phyloP scores from a whole-genome alignment of 495 filamentous ascomycete genomes.

The Tuber indicum region DNA sequence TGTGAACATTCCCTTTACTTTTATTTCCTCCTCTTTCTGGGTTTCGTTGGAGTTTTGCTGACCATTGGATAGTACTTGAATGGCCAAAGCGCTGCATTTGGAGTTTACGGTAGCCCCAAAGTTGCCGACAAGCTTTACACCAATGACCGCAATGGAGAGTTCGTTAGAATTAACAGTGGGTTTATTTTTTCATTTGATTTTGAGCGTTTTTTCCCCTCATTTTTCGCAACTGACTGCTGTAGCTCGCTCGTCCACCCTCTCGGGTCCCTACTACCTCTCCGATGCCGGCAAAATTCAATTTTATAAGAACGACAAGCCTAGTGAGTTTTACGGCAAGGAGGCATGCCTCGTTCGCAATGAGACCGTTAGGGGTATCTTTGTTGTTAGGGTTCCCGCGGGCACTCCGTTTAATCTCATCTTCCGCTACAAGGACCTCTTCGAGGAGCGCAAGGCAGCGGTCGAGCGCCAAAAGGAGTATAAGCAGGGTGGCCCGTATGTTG shows the following conservation, averaged over 20 bases:
- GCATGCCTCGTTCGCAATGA: constrained; percentile 36
- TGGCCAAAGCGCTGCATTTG: not conserved
- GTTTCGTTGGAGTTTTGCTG: not conserved
- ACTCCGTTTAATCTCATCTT: constrained; percentile 9
- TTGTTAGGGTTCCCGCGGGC: constrained; percentile 24
- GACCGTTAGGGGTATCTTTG: constrained; percentile 18
- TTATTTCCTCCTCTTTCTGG: not conserved
- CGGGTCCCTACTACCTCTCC: constrained; percentile 14
- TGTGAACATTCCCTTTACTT: not conserved
- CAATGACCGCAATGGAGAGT: not conserved
- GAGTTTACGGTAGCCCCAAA: not conserved
- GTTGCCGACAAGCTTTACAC: not conserved
- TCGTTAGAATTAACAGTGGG: constrained; percentile 19
- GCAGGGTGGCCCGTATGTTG: constrained; percentile 6
- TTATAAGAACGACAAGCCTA: constrained; percentile 33
- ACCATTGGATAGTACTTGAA: not conserved
- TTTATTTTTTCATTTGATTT: not conserved
- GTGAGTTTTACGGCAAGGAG: constrained; percentile 27
- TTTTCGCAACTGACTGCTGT: not conserved
- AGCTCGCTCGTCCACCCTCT: constrained; percentile 8
- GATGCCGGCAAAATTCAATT: constrained; percentile 33
- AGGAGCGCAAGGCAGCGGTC: constrained; percentile 9
- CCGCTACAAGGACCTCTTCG: constrained; percentile 14
- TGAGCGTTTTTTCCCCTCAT: not conserved
- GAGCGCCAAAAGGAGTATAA: constrained; percentile 17